Evolutionary conservation across 257 asterid species (phyloP).

Genomic region (Solanum okadae): DNA sequence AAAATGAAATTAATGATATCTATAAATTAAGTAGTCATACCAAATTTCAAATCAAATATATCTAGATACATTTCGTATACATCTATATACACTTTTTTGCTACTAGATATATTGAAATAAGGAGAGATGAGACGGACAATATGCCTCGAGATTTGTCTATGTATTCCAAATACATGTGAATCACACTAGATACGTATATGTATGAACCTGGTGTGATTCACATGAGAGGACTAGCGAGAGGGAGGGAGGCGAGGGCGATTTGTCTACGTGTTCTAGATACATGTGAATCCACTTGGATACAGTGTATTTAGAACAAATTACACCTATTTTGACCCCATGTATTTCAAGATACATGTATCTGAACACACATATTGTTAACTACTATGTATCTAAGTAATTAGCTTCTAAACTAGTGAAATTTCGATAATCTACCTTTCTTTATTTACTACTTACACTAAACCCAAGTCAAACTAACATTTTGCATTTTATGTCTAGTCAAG

Average conservation of each 20-base stretch:
- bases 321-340: neutral
- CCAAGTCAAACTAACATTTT: neutral
- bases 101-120: no score
- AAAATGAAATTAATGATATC: neutral
- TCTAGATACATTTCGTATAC: neutral
- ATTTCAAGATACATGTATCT: no score
- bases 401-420: no score
- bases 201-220: neutral
- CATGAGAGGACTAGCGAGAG: neutral
- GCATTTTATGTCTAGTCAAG: neutral
- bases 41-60: no score
- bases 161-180: neutral
- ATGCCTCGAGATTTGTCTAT: no score
- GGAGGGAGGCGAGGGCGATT: neutral
- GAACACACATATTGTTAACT: neutral
- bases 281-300: neutral
- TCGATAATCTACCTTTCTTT: neutral
- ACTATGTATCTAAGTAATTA: neutral
- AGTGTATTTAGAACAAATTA: no score
- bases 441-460: neutral
- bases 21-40: neutral
- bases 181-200: neutral
- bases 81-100: neutral
- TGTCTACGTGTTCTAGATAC: no score
- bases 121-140: neutral